phyloP scores from a whole-genome alignment of 805 yeast species.

The Saturnispora diversa region DNA sequence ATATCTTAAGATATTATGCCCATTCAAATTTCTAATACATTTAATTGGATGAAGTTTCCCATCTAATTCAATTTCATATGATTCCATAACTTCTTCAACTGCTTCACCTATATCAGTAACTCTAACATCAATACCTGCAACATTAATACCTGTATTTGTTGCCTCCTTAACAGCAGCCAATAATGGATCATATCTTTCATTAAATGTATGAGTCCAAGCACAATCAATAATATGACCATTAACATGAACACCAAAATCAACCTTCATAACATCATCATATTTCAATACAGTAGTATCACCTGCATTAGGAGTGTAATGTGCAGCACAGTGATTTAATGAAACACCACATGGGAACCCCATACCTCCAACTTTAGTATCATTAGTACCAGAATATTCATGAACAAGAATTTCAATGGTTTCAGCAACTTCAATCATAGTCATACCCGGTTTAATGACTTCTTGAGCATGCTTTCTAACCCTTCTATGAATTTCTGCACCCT shows the following conservation, averaged over 20 bases:
- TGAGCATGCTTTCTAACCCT: constrained; percentile 79
- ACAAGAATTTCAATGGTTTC: constrained; percentile 81
- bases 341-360: constrained; percentile 99
- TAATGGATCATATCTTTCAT: constrained; percentile 71
- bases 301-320: constrained; percentile 95
- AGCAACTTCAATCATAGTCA: constrained; percentile 85
- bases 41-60: constrained; percentile 82
- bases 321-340: constrained; percentile 88
- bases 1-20: constrained; percentile 83
- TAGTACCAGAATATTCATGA: constrained; percentile 53
- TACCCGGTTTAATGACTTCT: constrained; percentile 74
- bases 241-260: constrained; percentile 94
- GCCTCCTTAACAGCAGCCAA: constrained; percentile 85
- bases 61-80: constrained; percentile 83
- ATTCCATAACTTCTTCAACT: constrained; percentile 94
- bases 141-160: constrained; percentile 85
- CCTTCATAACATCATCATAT: constrained; percentile 91
- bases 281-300: constrained; percentile 78
- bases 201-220: constrained; percentile 88
- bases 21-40: constrained; percentile 86
- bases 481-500: constrained; percentile 94
- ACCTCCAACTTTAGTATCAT: constrained; percentile 68
- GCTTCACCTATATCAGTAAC: constrained; percentile 93
- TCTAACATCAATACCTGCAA: constrained; percentile 94
- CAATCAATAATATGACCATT: constrained; percentile 92